Conservation (phyloP, 805 yeast species). For the Yarrowia divulgata region DNA sequence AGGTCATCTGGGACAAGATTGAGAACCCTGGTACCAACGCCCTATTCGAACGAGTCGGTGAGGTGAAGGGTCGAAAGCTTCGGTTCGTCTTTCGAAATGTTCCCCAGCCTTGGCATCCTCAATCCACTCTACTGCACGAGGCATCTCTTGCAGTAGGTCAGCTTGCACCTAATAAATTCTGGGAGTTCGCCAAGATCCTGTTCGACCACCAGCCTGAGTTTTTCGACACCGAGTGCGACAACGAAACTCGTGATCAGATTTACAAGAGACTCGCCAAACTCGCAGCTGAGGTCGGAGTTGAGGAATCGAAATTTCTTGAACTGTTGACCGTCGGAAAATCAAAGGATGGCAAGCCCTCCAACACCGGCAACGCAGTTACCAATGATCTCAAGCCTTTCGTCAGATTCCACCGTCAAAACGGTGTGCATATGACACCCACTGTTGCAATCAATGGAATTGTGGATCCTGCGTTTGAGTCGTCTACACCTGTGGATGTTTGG, state of each 20-base stretch:
- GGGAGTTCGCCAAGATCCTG: slow-evolving; percentile 63
- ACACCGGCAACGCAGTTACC: slow-evolving; percentile 65
- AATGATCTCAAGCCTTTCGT: slow-evolving; percentile 77
- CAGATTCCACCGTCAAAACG: slow-evolving; percentile 73
- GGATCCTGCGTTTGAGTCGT: slow-evolving; percentile 65
- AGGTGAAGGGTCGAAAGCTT: slow-evolving; percentile 58
- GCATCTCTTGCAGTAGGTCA: slow-evolving; percentile 72
- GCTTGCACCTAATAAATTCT: slow-evolving; percentile 60
- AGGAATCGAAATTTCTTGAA: slow-evolving; percentile 51
- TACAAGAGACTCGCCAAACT: slow-evolving; percentile 61
- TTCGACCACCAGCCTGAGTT: slow-evolving; percentile 63
- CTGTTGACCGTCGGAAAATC: slow-evolving; percentile 50
- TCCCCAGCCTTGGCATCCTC: slow-evolving; percentile 92
- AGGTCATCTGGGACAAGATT: slow-evolving; percentile 66
- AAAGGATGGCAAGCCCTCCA: slow-evolving; percentile 52
- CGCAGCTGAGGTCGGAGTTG: slow-evolving; percentile 54
- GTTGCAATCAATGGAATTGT: slow-evolving; percentile 73
- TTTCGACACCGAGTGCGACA: slow-evolving; percentile 66
- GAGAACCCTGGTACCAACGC: slow-evolving; percentile 50
- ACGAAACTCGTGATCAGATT: slow-evolving; percentile 63
- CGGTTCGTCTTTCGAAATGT: slow-evolving; percentile 73
- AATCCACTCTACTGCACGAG: slow-evolving; percentile 71
- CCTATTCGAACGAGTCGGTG: slow-evolving; percentile 60
- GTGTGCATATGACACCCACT: slow-evolving; percentile 87
- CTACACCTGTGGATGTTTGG: slow-evolving; percentile 61